These are phyloP conservation scores for Rossbeevera mucosa DNA, from an alignment of 768 basidiomycete genomes.

Conservation along the genomic window DNA sequence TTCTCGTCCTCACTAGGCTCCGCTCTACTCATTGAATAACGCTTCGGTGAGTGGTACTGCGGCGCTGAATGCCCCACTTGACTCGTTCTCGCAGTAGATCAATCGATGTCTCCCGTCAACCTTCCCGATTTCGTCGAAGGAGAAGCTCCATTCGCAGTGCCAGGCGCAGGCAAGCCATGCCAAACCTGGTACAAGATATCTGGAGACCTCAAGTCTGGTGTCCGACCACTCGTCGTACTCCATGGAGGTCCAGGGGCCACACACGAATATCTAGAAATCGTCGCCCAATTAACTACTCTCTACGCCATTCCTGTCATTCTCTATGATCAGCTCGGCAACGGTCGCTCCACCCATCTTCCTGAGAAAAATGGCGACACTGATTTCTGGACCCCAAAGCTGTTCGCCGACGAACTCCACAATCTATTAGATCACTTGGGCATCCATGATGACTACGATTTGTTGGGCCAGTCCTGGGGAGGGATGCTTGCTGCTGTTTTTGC, in stretches of 20 bases:
- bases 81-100: not conserved
- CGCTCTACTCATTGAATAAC: not conserved
- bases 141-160: constrained; percentile 22
- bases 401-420: constrained; percentile 48
- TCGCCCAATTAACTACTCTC: constrained; percentile 36
- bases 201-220: constrained; percentile 37
- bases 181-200: constrained; percentile 51
- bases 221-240: constrained; percentile 44
- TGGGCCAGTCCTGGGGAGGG: constrained; percentile 42
- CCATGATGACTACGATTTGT: constrained; percentile 37
- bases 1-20: too few species aligned
- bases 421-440: constrained; percentile 43
- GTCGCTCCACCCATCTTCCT: constrained; percentile 49
- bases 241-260: constrained; percentile 53
- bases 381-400: constrained; percentile 51
- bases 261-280: constrained; percentile 38
- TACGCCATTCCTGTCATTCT: constrained; percentile 44
- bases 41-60: not conserved
- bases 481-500: constrained; percentile 42
- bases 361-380: constrained; percentile 39
- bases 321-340: constrained; percentile 55
- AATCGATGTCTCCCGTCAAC: constrained; percentile 25
- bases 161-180: constrained; percentile 29
- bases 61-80: not conserved
- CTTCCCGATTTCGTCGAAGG: constrained; percentile 29